Percentiles rank a stretch among this genome's conserved stretches.
These are phyloP conservation scores for Scenedesmus sp. DNA, from an alignment of 163 green algal species.

Conservation along the genomic window DNA sequence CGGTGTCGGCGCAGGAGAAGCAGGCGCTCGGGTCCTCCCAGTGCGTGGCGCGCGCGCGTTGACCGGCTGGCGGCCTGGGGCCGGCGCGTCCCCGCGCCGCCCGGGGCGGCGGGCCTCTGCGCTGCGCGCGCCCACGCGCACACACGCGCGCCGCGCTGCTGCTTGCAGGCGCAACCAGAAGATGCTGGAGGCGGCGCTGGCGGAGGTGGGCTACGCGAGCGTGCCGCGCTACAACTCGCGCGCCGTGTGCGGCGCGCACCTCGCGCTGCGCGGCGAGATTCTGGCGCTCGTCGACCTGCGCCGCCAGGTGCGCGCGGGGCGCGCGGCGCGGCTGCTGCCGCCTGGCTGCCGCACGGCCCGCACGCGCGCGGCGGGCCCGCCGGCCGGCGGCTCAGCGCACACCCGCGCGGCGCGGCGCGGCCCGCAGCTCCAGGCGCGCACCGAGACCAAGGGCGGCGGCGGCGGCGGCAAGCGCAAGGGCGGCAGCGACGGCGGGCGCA, in stretches of 20 bases:
- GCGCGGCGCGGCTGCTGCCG: neutral
- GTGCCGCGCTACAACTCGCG: conserved; percentile 28
- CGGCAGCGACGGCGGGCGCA: conserved; percentile 23
- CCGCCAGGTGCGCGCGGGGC: conserved; percentile 20
- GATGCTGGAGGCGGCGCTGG: conserved; percentile 28
- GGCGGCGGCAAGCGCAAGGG: conserved; percentile 31
- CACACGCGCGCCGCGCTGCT: too few relatives aligned
- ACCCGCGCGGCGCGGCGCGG: neutral
- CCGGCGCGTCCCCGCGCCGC: neutral
- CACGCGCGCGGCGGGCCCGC: neutral
- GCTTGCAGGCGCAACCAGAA: conserved; percentile 45
- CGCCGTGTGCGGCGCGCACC: conserved; percentile 30
- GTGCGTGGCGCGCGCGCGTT: conserved; percentile 1
- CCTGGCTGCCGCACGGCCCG: neutral
- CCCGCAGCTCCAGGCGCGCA: conserved; percentile 27
- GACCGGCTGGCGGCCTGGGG: too few relatives aligned
- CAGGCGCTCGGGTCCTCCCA: conserved; percentile 28
- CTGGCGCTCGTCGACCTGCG: conserved; percentile 28
- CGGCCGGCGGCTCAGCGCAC: neutral
- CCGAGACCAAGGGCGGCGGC: conserved; percentile 2
- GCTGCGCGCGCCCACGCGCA: neutral
- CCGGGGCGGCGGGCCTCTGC: neutral
- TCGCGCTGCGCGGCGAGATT: conserved; percentile 41
- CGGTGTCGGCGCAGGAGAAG: conserved; percentile 20
- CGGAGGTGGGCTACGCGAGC: conserved; percentile 17